Base-by-base conservation (phyloP, 768 basidiomycete genomes). In the Boletellus sp. region DNA sequence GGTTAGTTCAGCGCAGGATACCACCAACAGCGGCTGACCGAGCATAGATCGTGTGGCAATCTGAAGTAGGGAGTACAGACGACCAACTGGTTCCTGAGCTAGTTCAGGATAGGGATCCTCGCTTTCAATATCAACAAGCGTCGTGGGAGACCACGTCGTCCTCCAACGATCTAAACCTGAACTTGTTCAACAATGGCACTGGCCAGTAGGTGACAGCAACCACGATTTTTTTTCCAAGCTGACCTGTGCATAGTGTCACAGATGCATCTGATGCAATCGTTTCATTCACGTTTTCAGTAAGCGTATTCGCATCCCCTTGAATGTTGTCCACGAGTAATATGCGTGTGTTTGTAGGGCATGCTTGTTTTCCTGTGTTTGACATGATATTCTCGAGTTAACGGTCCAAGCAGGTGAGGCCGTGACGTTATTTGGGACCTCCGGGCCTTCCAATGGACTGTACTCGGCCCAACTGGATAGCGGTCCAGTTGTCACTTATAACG, bases 401-500 rank as follows among this genome's bases (percentile, higher is more conserved):
- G 10, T 16, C n/a, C 15, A 24, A 20, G 22, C 35, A 73, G 78
- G 76, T 37, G 72, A 73, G 50, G 74, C 70, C 12, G 68, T 79
- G n/a, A 72, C 71, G 1, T 42, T 79, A 8, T 78, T 72, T 44
- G 75, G 78, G 16, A 66, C 77, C 10, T 66, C 73, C 1, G 67
- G 72, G 17, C 70, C 72, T 17, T 48, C 53, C 4, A 66, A 65
- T 28, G 63, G 70, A 19, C 60, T 62, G 4, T 76, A 73, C 49
- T 55, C 60, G 0, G 69, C 71, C 19, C 62, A 70, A 49, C 24
- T 76, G 39, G 72, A 74, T 39, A 64, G 64, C 17, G 68, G 58
- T 4, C 23, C 53, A 4, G 26, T 53, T 2, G 39, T 36, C 7
- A 50, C 20, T 3, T 64, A 64, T 42, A 58, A 61, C 20, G 56